phyloP scores from a whole-genome alignment of 208 protist genomes.

The Tritrichomonas foetus region DNA sequence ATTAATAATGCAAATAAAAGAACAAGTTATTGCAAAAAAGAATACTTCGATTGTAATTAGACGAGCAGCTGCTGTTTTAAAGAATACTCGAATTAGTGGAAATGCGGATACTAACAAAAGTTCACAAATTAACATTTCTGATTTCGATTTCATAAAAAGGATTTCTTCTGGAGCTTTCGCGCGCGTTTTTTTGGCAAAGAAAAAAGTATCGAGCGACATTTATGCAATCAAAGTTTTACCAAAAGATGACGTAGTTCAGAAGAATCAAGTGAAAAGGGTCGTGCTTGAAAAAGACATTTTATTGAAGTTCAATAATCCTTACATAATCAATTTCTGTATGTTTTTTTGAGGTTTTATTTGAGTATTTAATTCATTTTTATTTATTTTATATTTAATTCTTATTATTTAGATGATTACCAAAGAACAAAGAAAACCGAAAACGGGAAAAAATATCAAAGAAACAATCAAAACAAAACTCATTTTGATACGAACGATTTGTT shows the following conservation, averaged over 20 bases:
- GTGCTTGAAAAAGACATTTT: constrained; percentile 10
- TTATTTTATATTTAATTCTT: too few species aligned
- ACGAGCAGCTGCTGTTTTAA: not conserved
- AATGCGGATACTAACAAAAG: not conserved
- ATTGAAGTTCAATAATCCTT: not conserved
- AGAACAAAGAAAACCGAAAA: too few species aligned
- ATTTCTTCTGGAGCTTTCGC: constrained; percentile 67
- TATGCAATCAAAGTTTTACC: constrained; percentile 63
- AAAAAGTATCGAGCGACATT: constrained; percentile 59
- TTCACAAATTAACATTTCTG: constrained; percentile 45
- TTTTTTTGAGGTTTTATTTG: not conserved
- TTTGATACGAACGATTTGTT: too few species aligned
- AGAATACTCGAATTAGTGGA: not conserved
- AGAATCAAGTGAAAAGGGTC: not conserved
- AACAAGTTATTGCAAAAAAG: not conserved
- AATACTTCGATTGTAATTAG: not conserved
- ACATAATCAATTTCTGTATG: not conserved
- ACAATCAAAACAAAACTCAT: not conserved
- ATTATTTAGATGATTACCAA: too few species aligned
- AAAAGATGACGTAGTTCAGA: not conserved
- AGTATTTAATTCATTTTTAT: too few species aligned
- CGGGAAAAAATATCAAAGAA: too few species aligned
- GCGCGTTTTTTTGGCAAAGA: constrained; percentile 58
- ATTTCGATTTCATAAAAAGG: constrained; percentile 65
- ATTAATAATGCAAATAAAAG: not conserved